A percentile compares a stretch with the other conserved stretches of the same genome.
Conservation (phyloP, 306 rosid genomes). For the Luffa aegyptiaca region DNA sequence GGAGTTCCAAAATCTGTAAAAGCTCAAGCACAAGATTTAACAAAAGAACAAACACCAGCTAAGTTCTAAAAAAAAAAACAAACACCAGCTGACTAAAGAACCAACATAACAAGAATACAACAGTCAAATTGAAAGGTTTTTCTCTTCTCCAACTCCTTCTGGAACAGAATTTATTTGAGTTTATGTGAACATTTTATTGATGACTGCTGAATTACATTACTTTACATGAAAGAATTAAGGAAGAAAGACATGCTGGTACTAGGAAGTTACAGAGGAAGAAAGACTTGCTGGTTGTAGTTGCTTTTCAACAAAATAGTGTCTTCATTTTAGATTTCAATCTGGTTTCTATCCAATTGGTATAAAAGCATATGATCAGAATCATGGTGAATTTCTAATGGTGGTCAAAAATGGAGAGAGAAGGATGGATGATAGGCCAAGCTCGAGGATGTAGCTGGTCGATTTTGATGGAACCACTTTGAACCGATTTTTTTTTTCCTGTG, state of each 20-base stretch:
- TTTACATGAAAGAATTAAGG: background rate
- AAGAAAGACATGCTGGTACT: background rate
- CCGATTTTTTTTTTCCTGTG: background rate
- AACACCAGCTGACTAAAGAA: background rate
- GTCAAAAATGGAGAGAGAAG: background rate
- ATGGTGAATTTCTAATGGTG: background rate
- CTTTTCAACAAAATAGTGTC: background rate
- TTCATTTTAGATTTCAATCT: background rate
- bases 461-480: background rate
- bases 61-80: background rate
- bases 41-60: background rate
- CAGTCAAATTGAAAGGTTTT: background rate
- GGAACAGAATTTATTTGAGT: background rate
- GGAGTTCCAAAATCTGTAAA: background rate
- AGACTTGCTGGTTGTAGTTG: background rate
- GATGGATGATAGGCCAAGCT: background rate
- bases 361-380: background rate
- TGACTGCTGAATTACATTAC: background rate
- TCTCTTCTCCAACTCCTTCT: background rate
- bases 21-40: background rate
- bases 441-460: background rate
- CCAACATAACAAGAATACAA: background rate
- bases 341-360: background rate
- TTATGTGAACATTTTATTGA: background rate
- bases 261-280: background rate